Conservation (phyloP, 2,329 filamentous ascomycete species). For the Cordyceps militaris region DNA sequence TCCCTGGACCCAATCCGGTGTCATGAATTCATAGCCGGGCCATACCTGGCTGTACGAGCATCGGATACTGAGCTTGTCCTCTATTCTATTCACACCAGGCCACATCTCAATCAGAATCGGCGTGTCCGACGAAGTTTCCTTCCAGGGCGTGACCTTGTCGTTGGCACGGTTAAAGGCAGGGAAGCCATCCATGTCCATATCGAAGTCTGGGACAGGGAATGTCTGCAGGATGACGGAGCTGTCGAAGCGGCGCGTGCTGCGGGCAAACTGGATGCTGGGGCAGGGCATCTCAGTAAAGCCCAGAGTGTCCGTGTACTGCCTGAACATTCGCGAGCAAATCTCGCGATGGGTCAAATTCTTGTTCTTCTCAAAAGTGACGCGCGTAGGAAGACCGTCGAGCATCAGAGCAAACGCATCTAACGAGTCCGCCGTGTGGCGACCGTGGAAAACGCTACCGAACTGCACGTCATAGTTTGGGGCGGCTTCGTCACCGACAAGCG, state of each 20-base stretch:
- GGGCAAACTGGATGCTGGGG: conserved; percentile 12
- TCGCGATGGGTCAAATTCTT: conserved; percentile 8
- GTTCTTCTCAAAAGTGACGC: not conserved
- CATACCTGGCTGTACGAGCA: conserved; percentile 12
- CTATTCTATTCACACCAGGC: not conserved
- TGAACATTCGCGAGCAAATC: conserved; percentile 8
- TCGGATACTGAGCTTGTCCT: conserved; percentile 9
- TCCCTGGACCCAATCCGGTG: conserved; percentile 11
- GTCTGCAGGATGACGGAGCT: conserved; percentile 12
- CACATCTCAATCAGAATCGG: conserved; percentile 11
- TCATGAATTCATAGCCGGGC: conserved; percentile 13
- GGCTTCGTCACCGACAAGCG: conserved; percentile 3
- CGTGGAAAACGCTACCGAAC: conserved; percentile 14
- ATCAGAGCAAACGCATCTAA: conserved; percentile 13
- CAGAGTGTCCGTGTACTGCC: conserved; percentile 10
- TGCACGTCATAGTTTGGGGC: conserved; percentile 12
- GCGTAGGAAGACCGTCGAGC: conserved; percentile 11
- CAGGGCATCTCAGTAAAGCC: conserved; percentile 14
- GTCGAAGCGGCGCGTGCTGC: conserved; percentile 11
- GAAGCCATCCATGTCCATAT: conserved; percentile 4
- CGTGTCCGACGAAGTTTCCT: conserved; percentile 10
- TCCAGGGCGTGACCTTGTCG: conserved; percentile 11
- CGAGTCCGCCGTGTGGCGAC: conserved; percentile 9
- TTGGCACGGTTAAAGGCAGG: conserved; percentile 10
- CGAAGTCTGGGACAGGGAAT: not conserved